Conservation (phyloP, 2,329 filamentous ascomycete genomes). For the Colletotrichum lupini region DNA sequence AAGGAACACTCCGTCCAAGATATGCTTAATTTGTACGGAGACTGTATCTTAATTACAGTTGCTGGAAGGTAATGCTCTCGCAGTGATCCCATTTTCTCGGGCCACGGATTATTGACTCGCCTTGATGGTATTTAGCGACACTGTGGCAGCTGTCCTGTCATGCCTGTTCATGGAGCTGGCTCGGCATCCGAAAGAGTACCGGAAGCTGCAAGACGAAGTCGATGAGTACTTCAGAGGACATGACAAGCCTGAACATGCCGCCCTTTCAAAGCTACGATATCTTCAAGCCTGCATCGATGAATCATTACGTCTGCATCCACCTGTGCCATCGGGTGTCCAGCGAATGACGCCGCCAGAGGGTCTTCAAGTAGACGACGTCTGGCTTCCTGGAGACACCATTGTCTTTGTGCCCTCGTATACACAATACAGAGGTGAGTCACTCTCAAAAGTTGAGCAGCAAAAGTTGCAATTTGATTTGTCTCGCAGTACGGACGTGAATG, state of each 20-base stretch:
- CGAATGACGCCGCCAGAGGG: slow-evolving; percentile 50
- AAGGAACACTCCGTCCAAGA: slow-evolving; percentile 36
- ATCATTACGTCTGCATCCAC: slow-evolving; percentile 49
- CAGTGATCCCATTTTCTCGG: no score
- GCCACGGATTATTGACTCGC: neutral
- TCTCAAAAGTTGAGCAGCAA: slow-evolving; percentile 20
- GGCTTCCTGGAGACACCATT: slow-evolving; percentile 49
- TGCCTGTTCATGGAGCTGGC: slow-evolving; percentile 34
- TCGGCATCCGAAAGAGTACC: neutral
- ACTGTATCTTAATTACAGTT: slow-evolving; percentile 42
- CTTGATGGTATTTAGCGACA: slow-evolving; percentile 22
- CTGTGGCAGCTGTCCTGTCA: slow-evolving; percentile 23
- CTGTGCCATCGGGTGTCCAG: slow-evolving; percentile 46
- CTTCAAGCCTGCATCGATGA: slow-evolving; percentile 53
- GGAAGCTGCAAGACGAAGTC: slow-evolving; percentile 4
- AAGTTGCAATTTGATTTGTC: neutral
- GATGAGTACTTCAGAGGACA: slow-evolving; percentile 36
- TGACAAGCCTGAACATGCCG: slow-evolving; percentile 26
- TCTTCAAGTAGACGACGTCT: slow-evolving; percentile 42
- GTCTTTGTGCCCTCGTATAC: slow-evolving; percentile 44
- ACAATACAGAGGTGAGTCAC: slow-evolving; percentile 36
- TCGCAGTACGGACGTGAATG: neutral
- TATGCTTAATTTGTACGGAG: slow-evolving; percentile 39
- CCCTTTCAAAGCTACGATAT: slow-evolving; percentile 38
- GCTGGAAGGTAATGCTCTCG: slow-evolving; percentile 43